Conservation (phyloP, 306 rosid genomes). For the Cicer judaicum region DNA sequence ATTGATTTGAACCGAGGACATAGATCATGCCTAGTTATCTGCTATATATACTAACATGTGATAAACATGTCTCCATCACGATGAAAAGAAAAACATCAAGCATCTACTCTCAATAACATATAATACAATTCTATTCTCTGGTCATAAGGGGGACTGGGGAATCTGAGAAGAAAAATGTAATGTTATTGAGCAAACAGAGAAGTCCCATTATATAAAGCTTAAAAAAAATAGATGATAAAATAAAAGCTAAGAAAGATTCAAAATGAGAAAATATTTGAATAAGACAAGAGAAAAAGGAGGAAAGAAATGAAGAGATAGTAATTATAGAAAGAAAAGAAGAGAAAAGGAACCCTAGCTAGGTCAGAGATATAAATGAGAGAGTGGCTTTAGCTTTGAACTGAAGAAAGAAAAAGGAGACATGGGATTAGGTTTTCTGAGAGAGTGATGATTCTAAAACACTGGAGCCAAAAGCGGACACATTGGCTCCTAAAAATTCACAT, state of each 20-base stretch:
- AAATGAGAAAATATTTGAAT: background rate
- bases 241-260: background rate
- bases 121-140: constrained; percentile 18
- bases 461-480: constrained; percentile 27
- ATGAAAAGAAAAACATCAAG: no score
- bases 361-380: background rate
- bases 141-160: background rate
- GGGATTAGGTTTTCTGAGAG: constrained; percentile 11
- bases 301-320: background rate
- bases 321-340: constrained; percentile 21
- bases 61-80: no score
- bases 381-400: background rate
- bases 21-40: no score
- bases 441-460: constrained; percentile 34
- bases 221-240: background rate
- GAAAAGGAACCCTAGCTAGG: constrained; percentile 48
- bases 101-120: no score
- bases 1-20: no score
- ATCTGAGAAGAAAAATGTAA: no score
- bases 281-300: constrained; percentile 9
- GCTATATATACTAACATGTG: no score
- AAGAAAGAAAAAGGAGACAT: constrained; percentile 34
- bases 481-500: background rate
- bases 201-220: background rate
- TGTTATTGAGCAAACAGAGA: background rate